Evolutionary conservation across 2,329 filamentous ascomycete genomes (phyloP).

Genomic region (Neonectria sp.): DNA sequence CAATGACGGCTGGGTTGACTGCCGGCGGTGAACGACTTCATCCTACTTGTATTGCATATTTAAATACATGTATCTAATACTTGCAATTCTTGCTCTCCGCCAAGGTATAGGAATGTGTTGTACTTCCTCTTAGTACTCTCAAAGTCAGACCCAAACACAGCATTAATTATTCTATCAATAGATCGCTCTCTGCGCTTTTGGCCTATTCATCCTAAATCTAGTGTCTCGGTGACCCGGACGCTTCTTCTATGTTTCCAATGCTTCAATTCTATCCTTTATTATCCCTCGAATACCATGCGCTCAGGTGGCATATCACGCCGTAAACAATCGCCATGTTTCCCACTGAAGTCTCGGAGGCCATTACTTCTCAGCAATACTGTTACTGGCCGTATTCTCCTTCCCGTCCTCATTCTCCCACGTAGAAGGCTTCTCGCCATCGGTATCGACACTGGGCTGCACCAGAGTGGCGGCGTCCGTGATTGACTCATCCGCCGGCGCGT

Average conservation of each 20-base stretch:
- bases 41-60: no score
- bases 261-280: not conserved
- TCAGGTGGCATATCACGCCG: not conserved
- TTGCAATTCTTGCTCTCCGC: no score
- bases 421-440: slow-evolving; percentile 9
- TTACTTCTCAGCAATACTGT: slow-evolving; percentile 18
- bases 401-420: slow-evolving; percentile 15
- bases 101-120: no score
- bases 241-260: not conserved
- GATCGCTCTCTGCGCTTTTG: not conserved
- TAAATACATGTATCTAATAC: no score
- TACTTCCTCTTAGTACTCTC: no score
- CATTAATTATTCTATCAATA: no score
- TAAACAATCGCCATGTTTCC: slow-evolving; percentile 1
- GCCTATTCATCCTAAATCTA: not conserved
- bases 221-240: no score
- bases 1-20: no score
- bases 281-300: not conserved
- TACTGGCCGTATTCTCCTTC: slow-evolving; percentile 17
- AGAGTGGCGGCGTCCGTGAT: slow-evolving; percentile 23
- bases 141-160: no score
- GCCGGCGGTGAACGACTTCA: no score
- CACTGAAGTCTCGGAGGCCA: not conserved
- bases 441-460: slow-evolving; percentile 29
- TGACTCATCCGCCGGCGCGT: slow-evolving; percentile 31